Conservation (phyloP, 129 eudicot genomes). For the Artemisia tridentata region DNA sequence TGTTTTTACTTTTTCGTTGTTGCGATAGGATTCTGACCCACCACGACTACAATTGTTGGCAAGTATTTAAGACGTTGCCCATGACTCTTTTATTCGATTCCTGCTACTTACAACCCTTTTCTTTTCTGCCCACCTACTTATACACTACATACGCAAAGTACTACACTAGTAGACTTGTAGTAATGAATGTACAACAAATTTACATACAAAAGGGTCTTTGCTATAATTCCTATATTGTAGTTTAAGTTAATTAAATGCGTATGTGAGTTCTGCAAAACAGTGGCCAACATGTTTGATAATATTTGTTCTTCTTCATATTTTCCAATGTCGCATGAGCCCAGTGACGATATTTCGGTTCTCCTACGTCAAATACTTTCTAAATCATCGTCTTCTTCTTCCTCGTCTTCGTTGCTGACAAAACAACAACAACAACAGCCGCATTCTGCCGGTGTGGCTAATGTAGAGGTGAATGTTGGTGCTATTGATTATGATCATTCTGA, state of each 20-base stretch:
- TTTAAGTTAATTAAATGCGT: no score
- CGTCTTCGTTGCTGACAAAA: neutral
- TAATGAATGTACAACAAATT: no score
- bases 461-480: slow-evolving; percentile 14
- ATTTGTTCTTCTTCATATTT: slow-evolving; percentile 30
- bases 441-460: neutral
- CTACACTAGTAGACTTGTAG: no score
- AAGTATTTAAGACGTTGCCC: slow-evolving; percentile 4
- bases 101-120: slow-evolving; percentile 6
- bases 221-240: no score
- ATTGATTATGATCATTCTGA: slow-evolving; percentile 44
- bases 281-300: slow-evolving; percentile 41
- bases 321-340: slow-evolving; percentile 31
- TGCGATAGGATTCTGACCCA: neutral
- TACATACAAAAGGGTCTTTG: no score
- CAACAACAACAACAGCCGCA: neutral
- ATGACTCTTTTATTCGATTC: slow-evolving; percentile 16
- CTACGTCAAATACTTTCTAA: slow-evolving; percentile 63
- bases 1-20: no score
- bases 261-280: slow-evolving; percentile 14
- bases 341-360: slow-evolving; percentile 69
- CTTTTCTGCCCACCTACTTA: slow-evolving; percentile 7
- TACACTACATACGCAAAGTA: neutral
- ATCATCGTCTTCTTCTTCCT: slow-evolving; percentile 40
- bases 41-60: no score